Percentiles rank a stretch among this genome's conserved stretches.
These are phyloP conservation scores for Acacia concinna DNA, from an alignment of 331 rosid genomes.

Conservation along the genomic window DNA sequence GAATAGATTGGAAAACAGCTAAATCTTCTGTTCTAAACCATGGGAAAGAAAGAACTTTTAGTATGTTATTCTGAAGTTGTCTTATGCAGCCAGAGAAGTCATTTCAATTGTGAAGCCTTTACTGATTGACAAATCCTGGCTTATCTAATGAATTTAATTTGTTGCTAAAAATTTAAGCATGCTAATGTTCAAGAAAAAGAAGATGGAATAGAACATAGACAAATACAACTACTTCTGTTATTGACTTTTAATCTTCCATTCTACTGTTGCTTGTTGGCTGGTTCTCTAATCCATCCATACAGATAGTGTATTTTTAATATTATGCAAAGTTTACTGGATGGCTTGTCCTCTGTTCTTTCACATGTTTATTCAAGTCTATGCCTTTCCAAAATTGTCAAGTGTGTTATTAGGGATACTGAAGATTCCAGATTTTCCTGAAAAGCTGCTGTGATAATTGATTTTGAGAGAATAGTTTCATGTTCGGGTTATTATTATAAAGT, in stretches of 20 bases:
- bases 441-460: background rate
- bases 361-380: background rate
- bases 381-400: background rate
- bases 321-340: background rate
- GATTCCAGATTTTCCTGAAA: background rate
- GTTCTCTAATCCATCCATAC: background rate
- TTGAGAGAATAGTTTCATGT: background rate
- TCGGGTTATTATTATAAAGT: background rate
- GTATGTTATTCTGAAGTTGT: conserved; percentile 1
- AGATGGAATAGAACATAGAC: background rate
- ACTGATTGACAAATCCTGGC: background rate
- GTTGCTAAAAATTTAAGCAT: background rate
- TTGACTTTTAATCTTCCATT: background rate
- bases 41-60: background rate
- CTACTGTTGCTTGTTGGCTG: background rate
- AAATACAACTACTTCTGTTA: background rate
- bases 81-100: background rate
- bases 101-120: background rate
- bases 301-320: background rate
- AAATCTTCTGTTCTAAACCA: conserved; percentile 2
- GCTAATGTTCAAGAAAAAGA: no score
- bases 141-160: background rate
- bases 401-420: background rate
- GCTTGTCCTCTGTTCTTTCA: background rate
- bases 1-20: background rate